These are phyloP conservation scores for Phtheirospermum japonicum DNA, from an alignment of 257 asterid genomes.

Conservation along the genomic window DNA sequence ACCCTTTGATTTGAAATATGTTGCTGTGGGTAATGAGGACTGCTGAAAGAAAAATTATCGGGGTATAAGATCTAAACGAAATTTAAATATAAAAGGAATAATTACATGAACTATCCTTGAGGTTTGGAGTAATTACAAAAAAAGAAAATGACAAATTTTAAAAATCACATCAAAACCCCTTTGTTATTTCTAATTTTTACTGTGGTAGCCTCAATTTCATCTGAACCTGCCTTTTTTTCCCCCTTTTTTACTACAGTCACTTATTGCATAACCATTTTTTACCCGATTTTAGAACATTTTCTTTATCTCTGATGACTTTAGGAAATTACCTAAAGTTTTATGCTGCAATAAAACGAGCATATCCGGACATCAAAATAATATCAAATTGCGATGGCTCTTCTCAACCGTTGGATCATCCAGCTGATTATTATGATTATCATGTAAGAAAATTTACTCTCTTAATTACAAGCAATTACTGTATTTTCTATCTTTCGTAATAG, in stretches of 20 bases:
- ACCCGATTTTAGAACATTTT: neutral
- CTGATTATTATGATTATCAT: constrained; percentile 87
- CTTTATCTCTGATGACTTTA: constrained; percentile 34
- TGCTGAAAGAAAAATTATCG: constrained; percentile 75
- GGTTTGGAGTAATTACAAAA: neutral
- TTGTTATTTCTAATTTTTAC: neutral
- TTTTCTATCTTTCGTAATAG: neutral
- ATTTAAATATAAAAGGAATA: neutral
- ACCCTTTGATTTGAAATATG: constrained; percentile 86
- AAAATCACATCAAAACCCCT: no score
- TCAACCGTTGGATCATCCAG: constrained; percentile 77
- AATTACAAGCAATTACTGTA: neutral
- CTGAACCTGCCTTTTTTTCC: no score
- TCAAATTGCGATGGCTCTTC: constrained; percentile 89
- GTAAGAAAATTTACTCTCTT: constrained; percentile 38
- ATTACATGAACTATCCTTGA: neutral
- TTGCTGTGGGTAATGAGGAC: constrained; percentile 95
- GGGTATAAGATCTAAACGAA: constrained; percentile 37
- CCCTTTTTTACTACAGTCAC: no score
- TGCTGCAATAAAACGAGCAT: constrained; percentile 54
- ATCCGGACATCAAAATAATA: constrained; percentile 78
- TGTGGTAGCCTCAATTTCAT: neutral
- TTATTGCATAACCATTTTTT: neutral
- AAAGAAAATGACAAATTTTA: no score
- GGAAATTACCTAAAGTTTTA: constrained; percentile 93